Percentiles rank a stretch among this genome's conserved stretches.
Conservation (phyloP, 1,139 yeast genomes). For the Yamadazyma triangularis region DNA sequence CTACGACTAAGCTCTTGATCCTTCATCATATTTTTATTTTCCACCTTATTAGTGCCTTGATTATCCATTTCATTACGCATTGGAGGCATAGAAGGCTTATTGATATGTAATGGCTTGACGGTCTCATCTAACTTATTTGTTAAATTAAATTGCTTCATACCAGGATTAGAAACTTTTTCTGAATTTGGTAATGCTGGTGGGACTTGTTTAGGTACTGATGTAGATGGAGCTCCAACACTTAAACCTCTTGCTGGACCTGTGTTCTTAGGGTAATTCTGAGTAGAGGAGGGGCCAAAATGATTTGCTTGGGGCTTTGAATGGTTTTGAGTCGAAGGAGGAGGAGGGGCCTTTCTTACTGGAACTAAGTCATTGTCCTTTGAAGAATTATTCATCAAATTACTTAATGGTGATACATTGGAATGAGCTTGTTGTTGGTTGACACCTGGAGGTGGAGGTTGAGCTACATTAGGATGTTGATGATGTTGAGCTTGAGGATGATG, state of each 20-base stretch:
- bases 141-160: conserved; percentile 8
- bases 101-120: conserved; percentile 11
- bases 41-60: conserved; percentile 1
- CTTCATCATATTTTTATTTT: conserved; percentile 6
- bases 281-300: not conserved
- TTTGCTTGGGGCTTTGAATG: not conserved
- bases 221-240: conserved; percentile 7
- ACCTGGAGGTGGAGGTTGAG: too few relatives aligned
- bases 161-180: conserved; percentile 1
- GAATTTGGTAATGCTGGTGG: conserved; percentile 20
- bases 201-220: conserved; percentile 23
- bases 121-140: conserved; percentile 5
- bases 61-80: not conserved
- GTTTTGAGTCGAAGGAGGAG: conserved; percentile 33
- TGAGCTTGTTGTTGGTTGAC: conserved; percentile 4
- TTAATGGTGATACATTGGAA: conserved; percentile 29
- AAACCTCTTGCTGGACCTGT: not conserved
- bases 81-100: conserved; percentile 2
- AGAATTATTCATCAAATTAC: conserved; percentile 19
- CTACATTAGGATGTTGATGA: too few relatives aligned
- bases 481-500: too few relatives aligned
- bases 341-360: conserved; percentile 54
- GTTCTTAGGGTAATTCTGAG: not conserved
- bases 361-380: conserved; percentile 27
- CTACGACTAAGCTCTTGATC: not conserved